Evolutionary conservation across 768 basidiomycete species (phyloP).

Genomic region (Brasilioporus rufonigricans): DNA sequence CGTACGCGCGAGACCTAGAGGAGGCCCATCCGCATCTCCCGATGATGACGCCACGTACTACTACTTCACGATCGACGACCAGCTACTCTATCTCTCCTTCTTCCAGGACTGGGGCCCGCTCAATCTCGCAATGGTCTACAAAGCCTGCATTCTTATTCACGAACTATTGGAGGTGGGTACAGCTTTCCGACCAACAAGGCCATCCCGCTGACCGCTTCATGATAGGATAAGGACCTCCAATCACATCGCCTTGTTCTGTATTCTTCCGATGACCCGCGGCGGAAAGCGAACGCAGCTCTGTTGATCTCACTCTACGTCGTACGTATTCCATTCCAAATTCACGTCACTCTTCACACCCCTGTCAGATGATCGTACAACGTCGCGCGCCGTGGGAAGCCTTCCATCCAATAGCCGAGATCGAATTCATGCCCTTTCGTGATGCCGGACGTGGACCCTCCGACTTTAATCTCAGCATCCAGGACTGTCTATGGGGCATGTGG

Average conservation of each 20-base stretch:
- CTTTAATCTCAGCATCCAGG: conserved; percentile 91
- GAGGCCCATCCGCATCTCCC: conserved; percentile 60
- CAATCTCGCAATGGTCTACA: conserved; percentile 91
- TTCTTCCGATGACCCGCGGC: conserved; percentile 78
- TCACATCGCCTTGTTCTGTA: conserved; percentile 84
- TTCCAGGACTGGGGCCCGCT: conserved; percentile 94
- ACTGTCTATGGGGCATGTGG: conserved; percentile 86
- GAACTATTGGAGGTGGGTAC: conserved; percentile 75
- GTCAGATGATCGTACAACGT: conserved; percentile 88
- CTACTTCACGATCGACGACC: conserved; percentile 93
- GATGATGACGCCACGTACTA: conserved; percentile 79
- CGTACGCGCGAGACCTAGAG: conserved; percentile 58
- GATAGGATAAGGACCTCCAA: conserved; percentile 70
- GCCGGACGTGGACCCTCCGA: conserved; percentile 91
- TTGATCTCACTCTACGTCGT: conserved; percentile 92
- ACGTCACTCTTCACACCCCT: conserved; percentile 18
- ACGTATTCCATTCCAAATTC: conserved; percentile 32
- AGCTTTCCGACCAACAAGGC: conserved; percentile 12
- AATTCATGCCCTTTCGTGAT: conserved; percentile 95
- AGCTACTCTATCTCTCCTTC: conserved; percentile 89
- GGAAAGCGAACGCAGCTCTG: conserved; percentile 93
- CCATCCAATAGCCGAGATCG: conserved; percentile 86
- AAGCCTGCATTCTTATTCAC: conserved; percentile 88
- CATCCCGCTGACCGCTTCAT: conserved; percentile 22
- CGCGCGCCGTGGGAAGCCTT: conserved; percentile 94